phyloP scores from a whole-genome alignment of 371 early-diverging fungal genomes.

The Mortierella sp. region DNA sequence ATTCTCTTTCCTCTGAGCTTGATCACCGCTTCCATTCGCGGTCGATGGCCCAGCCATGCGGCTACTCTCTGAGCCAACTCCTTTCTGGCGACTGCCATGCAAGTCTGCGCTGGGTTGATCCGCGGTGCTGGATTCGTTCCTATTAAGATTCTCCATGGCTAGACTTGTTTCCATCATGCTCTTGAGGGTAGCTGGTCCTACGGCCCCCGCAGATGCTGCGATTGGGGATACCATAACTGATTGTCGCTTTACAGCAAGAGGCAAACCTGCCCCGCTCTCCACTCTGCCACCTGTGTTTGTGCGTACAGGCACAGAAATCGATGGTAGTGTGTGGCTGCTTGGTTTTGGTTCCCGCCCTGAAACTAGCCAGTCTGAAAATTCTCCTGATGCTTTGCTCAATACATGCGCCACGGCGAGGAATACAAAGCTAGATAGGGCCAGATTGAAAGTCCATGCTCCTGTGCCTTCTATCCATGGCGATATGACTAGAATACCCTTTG shows the following conservation, averaged over 20 bases:
- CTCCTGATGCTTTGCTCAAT: slow-evolving; percentile 65
- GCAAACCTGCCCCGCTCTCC: slow-evolving; percentile 5
- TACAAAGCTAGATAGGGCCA: slow-evolving; percentile 61
- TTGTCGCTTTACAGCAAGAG: slow-evolving; percentile 20
- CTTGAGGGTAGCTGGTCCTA: slow-evolving; percentile 24
- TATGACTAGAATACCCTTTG: slow-evolving; percentile 71
- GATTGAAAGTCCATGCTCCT: slow-evolving; percentile 69
- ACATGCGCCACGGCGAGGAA: slow-evolving; percentile 70
- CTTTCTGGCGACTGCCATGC: background rate
- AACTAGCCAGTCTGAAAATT: slow-evolving; percentile 61
- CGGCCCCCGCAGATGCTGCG: slow-evolving; percentile 23
- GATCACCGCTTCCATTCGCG: background rate
- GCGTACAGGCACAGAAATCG: background rate
- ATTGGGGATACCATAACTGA: slow-evolving; percentile 31
- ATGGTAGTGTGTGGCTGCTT: background rate
- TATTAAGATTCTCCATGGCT: background rate
- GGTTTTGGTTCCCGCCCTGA: slow-evolving; percentile 40
- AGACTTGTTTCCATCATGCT: slow-evolving; percentile 28
- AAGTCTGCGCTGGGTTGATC: background rate
- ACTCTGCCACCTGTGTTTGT: background rate
- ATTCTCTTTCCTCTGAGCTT: background rate
- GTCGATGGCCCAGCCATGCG: background rate
- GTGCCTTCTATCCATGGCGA: slow-evolving; percentile 49
- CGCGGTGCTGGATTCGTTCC: background rate
- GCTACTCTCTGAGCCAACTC: background rate